Evolutionary conservation across 768 basidiomycete species (phyloP), one percentile per base, ranked within the genome.

Genomic region (Hydnum rufescens): DNA sequence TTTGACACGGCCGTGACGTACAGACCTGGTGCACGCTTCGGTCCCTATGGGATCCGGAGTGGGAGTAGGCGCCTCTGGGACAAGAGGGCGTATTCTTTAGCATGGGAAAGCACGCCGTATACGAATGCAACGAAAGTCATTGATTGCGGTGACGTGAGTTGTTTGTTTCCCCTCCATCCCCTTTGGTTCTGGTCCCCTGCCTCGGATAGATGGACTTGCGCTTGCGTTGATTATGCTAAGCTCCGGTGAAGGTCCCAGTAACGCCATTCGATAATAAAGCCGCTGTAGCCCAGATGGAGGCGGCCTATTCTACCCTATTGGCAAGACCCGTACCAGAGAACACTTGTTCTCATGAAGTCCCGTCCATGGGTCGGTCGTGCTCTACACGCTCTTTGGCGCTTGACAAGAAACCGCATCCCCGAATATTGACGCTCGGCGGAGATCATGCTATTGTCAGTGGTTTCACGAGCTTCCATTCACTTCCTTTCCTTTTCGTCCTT

Each of bases 241-340:
- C 49, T 42, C 19, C 42, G 42, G 6, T n/a, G 23, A 4, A 54
- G 18, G 44, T 87, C 8, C 88, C 89, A 3, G 64, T 82, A 36
- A 77, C 64, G 48, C 81, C 84, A 0, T 88, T 82, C 61, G 87
- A 93, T 63, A 84, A 87, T 62, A 74, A 75, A 0, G 70, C 86
- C 8, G 88, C 87, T 2, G 64, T 92, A 26, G 82, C 86, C 57
- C 86, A 90, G 63, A 83, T 93, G 66, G 77, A 88, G 62, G 77
- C 82, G 4, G 88, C 85, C 1, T 92, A 90, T 62, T 71, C 75
- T 3, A 81, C 82, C 0, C 67, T 92, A 19, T 67, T 92, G 4
- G 67, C 69, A n/a, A 72, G 83, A 32, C 66, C 73, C 1, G 66
- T 74, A 22, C 62, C 64, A n/a, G n/a, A n/a, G n/a, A n/a, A n/a